A percentile compares a stretch with the other conserved stretches of the same genome.
Evolutionary conservation across 2,329 filamentous ascomycete genomes (phyloP).

Genomic region (Trichoderma sp.): DNA sequence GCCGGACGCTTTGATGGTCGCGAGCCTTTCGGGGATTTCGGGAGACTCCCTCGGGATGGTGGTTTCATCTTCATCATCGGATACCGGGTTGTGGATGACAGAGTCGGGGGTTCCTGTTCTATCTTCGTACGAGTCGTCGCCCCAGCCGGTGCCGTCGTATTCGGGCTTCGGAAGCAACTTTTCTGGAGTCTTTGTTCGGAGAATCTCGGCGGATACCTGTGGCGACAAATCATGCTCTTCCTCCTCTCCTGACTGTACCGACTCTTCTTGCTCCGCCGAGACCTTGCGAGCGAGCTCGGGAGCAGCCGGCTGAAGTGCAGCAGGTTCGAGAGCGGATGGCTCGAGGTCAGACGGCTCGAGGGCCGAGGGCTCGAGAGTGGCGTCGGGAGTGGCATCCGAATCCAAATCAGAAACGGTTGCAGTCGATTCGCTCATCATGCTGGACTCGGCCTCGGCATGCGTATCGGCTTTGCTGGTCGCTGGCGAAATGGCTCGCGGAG

Average conservation of each 20-base stretch:
- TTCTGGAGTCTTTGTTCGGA: conserved; percentile 53
- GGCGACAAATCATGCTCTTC: neutral
- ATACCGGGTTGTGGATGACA: conserved; percentile 77
- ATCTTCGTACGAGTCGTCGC: conserved; percentile 58
- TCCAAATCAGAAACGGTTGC: conserved; percentile 7
- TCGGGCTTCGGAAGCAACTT: conserved; percentile 58
- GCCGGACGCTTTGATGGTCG: conserved; percentile 86
- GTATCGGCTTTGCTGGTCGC: conserved; percentile 1
- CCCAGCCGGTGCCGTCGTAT: conserved; percentile 66
- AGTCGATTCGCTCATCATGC: conserved; percentile 3
- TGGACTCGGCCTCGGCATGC: conserved; percentile 1
- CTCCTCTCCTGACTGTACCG: neutral
- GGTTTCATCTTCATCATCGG: conserved; percentile 47
- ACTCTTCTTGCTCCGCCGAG: neutral
- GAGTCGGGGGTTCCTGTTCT: conserved; percentile 80
- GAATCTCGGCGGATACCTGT: conserved; percentile 29
- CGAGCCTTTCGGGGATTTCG: conserved; percentile 75
- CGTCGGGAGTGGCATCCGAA: conserved; percentile 4
- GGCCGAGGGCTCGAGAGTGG: neutral
- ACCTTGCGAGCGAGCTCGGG: neutral
- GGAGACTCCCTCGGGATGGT: conserved; percentile 55
- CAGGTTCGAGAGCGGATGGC: neutral
- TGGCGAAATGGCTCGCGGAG: conserved; percentile 50
- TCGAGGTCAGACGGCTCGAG: neutral
- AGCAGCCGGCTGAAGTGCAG: neutral